Evolutionary conservation across 129 eudicot species (phyloP).

Genomic region (Rutidosis leptorrhynchoides): DNA sequence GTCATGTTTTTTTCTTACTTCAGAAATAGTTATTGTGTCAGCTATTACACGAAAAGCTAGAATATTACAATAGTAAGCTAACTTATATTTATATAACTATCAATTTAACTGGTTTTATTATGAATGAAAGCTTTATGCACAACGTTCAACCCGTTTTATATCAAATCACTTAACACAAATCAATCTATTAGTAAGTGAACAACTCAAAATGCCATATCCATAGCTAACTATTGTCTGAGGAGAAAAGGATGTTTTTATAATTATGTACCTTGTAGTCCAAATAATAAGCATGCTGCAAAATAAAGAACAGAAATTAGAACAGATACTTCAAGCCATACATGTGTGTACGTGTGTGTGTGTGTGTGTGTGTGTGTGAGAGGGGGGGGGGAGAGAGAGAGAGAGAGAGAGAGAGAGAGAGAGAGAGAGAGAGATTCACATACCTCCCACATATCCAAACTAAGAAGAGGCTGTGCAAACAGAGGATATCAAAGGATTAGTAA

Average conservation of each 20-base stretch:
- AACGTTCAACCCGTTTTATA: background rate
- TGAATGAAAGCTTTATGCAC: background rate
- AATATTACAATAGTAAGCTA: background rate
- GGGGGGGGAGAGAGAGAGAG: constrained; percentile 29
- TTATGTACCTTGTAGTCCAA: constrained; percentile 75
- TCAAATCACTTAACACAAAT: background rate
- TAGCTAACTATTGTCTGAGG: background rate
- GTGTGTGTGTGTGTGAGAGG: constrained; percentile 23
- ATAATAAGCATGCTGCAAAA: constrained; percentile 95
- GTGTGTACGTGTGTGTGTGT: background rate
- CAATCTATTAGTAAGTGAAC: background rate
- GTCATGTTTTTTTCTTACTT: no score
- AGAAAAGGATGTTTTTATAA: background rate
- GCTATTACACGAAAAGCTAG: background rate
- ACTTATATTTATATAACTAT: background rate
- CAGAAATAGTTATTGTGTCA: no score
- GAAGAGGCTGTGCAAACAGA: constrained; percentile 69
- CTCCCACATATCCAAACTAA: constrained; percentile 97
- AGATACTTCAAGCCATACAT: background rate
- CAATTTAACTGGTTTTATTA: background rate
- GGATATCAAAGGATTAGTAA: constrained; percentile 19
- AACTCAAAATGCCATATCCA: background rate
- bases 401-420: constrained; percentile 26
- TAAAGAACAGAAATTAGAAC: constrained; percentile 24
- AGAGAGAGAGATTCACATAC: constrained; percentile 40